These are phyloP conservation scores for Silene noctiflora DNA, from an alignment of 179 eudicot genomes.

Conservation along the genomic window DNA sequence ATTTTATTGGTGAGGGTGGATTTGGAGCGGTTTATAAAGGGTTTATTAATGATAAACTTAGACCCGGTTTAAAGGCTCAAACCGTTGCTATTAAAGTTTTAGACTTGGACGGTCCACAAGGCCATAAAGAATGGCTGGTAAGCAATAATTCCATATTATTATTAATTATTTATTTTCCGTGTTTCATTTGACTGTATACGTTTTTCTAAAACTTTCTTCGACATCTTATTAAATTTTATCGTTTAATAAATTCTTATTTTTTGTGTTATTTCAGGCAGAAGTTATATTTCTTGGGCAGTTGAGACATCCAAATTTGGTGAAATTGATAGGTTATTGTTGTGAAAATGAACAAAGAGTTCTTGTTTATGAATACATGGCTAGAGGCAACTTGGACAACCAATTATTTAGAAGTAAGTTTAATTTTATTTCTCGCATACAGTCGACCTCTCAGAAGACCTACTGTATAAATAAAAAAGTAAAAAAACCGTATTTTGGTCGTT, in stretches of 20 bases:
- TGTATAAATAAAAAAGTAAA: no score
- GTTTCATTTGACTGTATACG: no score
- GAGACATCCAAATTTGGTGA: constrained; percentile 45
- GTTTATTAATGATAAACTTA: constrained; percentile 57
- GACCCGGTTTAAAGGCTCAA: constrained; percentile 72
- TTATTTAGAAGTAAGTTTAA: constrained; percentile 37
- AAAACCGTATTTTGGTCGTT: no score
- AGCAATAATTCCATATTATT: constrained; percentile 8
- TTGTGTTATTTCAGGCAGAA: constrained; percentile 44
- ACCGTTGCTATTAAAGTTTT: constrained; percentile 82
- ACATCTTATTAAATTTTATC: neutral
- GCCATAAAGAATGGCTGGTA: constrained; percentile 93
- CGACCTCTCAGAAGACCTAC: no score
- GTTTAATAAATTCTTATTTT: neutral
- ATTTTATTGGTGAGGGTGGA: constrained; percentile 86
- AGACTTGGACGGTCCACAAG: constrained; percentile 85
- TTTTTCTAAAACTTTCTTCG: no score
- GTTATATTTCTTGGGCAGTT: constrained; percentile 51
- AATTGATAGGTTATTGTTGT: constrained; percentile 45
- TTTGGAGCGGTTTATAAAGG: constrained; percentile 95
- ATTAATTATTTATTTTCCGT: no score
- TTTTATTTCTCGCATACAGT: no score
- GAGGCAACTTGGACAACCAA: constrained; percentile 45
- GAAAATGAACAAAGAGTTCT: constrained; percentile 47
- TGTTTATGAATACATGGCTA: constrained; percentile 43